Percentiles rank a stretch among this genome's conserved stretches.
These are phyloP conservation scores for Gossypium bickii DNA, from an alignment of 345 rosid species.

Conservation along the genomic window DNA sequence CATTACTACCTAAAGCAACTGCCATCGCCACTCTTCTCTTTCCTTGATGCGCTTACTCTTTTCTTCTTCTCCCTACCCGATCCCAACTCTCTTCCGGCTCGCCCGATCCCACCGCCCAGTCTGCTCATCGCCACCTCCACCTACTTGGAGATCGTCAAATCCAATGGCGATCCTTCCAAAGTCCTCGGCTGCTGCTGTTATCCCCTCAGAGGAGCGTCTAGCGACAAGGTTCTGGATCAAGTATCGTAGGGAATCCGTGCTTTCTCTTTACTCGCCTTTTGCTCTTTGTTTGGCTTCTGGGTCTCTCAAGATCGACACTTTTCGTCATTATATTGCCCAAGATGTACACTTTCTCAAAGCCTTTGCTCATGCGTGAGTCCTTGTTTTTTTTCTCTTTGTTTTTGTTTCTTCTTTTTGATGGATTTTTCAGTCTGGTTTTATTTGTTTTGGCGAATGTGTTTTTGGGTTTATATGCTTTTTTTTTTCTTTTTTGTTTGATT, in stretches of 20 bases:
- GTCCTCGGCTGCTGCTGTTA: slow-evolving; percentile 10
- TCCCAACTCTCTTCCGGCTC: slow-evolving; percentile 23
- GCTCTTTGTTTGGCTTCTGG: slow-evolving; percentile 75
- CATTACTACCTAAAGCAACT: background rate
- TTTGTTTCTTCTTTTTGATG: background rate
- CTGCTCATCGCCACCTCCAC: slow-evolving; percentile 20
- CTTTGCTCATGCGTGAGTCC: slow-evolving; percentile 80
- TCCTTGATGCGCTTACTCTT: slow-evolving; percentile 39
- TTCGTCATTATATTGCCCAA: slow-evolving; percentile 74
- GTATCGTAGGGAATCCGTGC: slow-evolving; percentile 52
- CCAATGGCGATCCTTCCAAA: slow-evolving; percentile 41
- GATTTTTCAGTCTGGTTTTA: slow-evolving; percentile 10
- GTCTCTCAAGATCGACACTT: slow-evolving; percentile 59
- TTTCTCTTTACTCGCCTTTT: slow-evolving; percentile 76
- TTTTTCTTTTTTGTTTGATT: background rate
- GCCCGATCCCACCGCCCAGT: slow-evolving; percentile 21
- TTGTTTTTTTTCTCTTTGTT: background rate
- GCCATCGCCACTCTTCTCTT: background rate
- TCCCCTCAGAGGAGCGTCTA: slow-evolving; percentile 44
- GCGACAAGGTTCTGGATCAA: slow-evolving; percentile 73
- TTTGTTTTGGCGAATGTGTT: background rate
- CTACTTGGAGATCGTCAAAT: slow-evolving; percentile 31
- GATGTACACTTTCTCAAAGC: slow-evolving; percentile 86
- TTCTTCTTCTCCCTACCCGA: slow-evolving; percentile 12
- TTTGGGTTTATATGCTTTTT: background rate